These are phyloP conservation scores for Zychaea mexicana DNA, from an alignment of 371 early-diverging fungal species.

Conservation along the genomic window DNA sequence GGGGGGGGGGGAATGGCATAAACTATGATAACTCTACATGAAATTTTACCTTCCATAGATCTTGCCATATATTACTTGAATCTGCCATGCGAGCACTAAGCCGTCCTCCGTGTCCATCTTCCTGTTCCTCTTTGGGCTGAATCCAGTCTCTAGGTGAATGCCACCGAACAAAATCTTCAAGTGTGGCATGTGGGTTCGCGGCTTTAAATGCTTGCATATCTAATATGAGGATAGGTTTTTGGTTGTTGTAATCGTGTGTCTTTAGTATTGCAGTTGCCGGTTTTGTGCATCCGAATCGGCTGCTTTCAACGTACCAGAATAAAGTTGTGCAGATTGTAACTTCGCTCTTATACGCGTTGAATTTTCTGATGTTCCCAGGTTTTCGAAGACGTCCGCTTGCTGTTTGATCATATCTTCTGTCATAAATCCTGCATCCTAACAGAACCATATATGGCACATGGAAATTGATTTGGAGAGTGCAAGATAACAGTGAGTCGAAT, in stretches of 20 bases:
- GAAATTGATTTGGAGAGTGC: no score
- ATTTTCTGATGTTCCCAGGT: slow-evolving; percentile 71
- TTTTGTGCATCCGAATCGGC: no score
- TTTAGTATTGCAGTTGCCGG: no score
- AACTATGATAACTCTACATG: background rate
- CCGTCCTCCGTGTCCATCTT: slow-evolving; percentile 11
- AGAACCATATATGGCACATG: background rate
- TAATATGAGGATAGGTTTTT: background rate
- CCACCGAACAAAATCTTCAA: slow-evolving; percentile 96
- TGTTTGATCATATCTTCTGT: slow-evolving; percentile 90
- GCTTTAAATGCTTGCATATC: slow-evolving; percentile 89
- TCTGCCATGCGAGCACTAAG: slow-evolving; percentile 84
- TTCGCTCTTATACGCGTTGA: slow-evolving; percentile 78
- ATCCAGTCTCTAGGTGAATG: slow-evolving; percentile 92
- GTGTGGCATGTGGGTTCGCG: slow-evolving; percentile 76
- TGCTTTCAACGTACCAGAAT: slow-evolving; percentile 50
- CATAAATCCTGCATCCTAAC: slow-evolving; percentile 75
- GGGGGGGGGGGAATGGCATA: no score
- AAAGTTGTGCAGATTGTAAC: slow-evolving; percentile 79
- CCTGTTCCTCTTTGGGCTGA: slow-evolving; percentile 25
- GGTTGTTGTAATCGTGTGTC: no score
- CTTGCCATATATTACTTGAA: slow-evolving; percentile 84
- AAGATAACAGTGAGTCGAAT: no score
- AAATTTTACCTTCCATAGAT: slow-evolving; percentile 74
- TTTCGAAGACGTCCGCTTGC: slow-evolving; percentile 77